phyloP scores from a whole-genome alignment of 108 stramenopile genomes.

The Skeletonema potamos region DNA sequence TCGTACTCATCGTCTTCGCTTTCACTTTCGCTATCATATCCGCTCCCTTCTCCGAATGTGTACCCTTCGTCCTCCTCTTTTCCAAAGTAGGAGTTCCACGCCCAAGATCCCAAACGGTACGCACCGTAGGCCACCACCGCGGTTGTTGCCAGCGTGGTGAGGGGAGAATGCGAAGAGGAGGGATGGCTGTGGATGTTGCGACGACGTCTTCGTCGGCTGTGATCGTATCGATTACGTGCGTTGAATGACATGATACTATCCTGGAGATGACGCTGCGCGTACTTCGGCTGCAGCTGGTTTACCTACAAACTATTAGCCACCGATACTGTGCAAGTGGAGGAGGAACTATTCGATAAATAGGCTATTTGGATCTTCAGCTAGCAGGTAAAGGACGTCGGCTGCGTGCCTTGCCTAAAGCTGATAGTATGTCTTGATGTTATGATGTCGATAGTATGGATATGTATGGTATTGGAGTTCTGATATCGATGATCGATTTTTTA shows the following conservation, averaged over 20 bases:
- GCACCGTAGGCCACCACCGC: conserved; percentile 24
- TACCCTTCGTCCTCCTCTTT: conserved; percentile 9
- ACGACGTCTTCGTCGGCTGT: conserved; percentile 4
- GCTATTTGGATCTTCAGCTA: too few relatives aligned
- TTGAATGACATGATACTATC: conserved; percentile 2
- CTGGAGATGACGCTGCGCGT: too few relatives aligned
- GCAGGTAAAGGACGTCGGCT: too few relatives aligned
- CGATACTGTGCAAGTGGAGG: too few relatives aligned
- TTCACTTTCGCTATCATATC: background rate
- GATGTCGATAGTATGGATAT: too few relatives aligned
- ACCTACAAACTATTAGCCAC: too few relatives aligned
- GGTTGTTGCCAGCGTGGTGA: conserved; percentile 13
- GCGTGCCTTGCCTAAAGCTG: too few relatives aligned
- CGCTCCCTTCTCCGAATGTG: background rate
- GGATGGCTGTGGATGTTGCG: background rate
- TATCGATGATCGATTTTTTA: too few relatives aligned
- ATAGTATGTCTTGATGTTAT: too few relatives aligned
- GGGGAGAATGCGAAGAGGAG: background rate
- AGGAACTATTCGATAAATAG: too few relatives aligned
- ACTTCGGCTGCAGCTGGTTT: background rate
- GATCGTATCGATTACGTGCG: background rate
- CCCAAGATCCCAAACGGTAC: conserved; percentile 20
- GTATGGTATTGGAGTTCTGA: too few relatives aligned
- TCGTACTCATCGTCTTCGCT: background rate
- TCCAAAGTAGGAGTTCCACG: conserved; percentile 18